Evolutionary conservation across 164 flowering plant genomes (phyloP).

Genomic region (Chloranthus sessilifolius): DNA sequence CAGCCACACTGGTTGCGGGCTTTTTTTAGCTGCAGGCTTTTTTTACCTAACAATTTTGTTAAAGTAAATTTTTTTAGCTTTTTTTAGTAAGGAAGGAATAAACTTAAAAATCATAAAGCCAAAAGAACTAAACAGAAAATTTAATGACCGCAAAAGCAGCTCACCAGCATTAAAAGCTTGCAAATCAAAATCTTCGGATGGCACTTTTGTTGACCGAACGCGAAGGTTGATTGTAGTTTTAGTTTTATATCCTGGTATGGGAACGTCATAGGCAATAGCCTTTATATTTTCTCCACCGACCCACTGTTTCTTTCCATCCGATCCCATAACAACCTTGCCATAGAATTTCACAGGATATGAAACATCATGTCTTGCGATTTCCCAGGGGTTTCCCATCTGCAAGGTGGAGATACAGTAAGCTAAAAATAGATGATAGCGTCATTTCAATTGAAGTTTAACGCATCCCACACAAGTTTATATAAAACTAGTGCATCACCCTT

Average conservation of each 20-base stretch:
- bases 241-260: constrained; percentile 94
- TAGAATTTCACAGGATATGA: constrained; percentile 82
- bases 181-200: constrained; percentile 70
- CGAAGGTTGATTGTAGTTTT: constrained; percentile 86
- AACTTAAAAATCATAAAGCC: too few relatives aligned
- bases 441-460: too few relatives aligned
- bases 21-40: too few relatives aligned
- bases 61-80: too few relatives aligned
- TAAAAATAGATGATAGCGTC: too few relatives aligned
- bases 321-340: constrained; percentile 64
- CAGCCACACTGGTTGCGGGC: too few relatives aligned
- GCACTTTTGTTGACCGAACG: constrained; percentile 84
- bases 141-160: too few relatives aligned
- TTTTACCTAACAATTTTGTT: too few relatives aligned
- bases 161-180: constrained; percentile 76
- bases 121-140: too few relatives aligned
- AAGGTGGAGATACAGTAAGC: constrained; percentile 7
- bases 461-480: too few relatives aligned
- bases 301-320: constrained; percentile 78
- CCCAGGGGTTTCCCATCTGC: constrained; percentile 96
- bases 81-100: too few relatives aligned
- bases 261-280: constrained; percentile 94
- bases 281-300: constrained; percentile 84
- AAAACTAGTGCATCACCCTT: too few relatives aligned
- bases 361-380: constrained; percentile 80